Percentiles rank a stretch among this genome's conserved stretches.
phyloP scores from a whole-genome alignment of 2,329 filamentous ascomycete species.

The Myriosclerotinia duriaeana region DNA sequence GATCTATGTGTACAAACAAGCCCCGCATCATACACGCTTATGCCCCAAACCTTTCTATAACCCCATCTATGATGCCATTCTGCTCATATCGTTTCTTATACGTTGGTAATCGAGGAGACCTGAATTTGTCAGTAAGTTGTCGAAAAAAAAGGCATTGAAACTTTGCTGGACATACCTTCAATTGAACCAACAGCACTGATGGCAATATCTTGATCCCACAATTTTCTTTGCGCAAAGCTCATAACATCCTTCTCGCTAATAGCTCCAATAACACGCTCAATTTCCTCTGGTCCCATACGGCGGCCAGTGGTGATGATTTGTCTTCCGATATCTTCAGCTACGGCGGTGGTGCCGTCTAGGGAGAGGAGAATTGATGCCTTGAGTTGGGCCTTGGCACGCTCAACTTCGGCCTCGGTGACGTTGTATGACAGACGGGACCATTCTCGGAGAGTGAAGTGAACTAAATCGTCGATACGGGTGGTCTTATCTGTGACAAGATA shows the following conservation, averaged over 20 bases:
- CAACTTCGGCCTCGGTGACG: slow-evolving; percentile 86
- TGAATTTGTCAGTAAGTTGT: slow-evolving; percentile 13
- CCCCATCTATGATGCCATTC: slow-evolving; percentile 53
- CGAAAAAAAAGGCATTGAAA: neutral
- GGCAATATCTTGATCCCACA: slow-evolving; percentile 97
- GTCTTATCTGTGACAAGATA: slow-evolving; percentile 93
- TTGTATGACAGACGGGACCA: slow-evolving; percentile 92
- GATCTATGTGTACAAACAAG: slow-evolving; percentile 41
- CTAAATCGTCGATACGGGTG: slow-evolving; percentile 85
- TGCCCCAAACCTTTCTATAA: slow-evolving; percentile 30
- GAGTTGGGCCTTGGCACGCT: slow-evolving; percentile 98
- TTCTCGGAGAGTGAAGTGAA: slow-evolving; percentile 97
- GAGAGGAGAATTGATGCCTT: slow-evolving; percentile 98
- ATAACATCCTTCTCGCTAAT: slow-evolving; percentile 97
- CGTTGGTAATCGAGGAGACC: slow-evolving; percentile 67
- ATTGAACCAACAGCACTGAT: slow-evolving; percentile 90
- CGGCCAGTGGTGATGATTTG: slow-evolving; percentile 97
- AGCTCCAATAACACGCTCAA: slow-evolving; percentile 83
- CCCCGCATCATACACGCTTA: slow-evolving; percentile 41
- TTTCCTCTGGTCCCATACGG: slow-evolving; percentile 86
- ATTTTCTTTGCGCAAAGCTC: slow-evolving; percentile 89
- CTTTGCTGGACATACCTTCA: slow-evolving; percentile 57
- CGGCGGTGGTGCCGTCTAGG: slow-evolving; percentile 93
- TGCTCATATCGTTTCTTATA: slow-evolving; percentile 79
- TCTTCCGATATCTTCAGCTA: slow-evolving; percentile 97